A percentile compares a stretch with the other conserved stretches of the same genome.
Evolutionary conservation across 306 rosid genomes (phyloP).

Genomic region (Citrullus amarus): DNA sequence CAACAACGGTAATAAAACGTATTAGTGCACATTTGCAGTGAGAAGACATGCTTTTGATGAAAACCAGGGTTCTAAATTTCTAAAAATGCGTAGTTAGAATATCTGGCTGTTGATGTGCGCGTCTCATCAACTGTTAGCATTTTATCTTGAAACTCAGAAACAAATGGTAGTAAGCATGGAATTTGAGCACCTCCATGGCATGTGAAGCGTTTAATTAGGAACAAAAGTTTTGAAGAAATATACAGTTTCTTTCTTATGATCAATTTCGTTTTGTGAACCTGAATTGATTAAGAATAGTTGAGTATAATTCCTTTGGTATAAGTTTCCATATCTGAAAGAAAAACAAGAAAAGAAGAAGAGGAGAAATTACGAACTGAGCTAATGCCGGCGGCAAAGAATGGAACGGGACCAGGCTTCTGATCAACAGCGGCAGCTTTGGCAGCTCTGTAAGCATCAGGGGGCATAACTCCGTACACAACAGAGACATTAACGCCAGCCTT

Average conservation of each 20-base stretch:
- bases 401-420: constrained; percentile 79
- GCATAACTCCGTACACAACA: constrained; percentile 93
- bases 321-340: neutral
- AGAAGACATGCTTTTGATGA: too few species aligned
- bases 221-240: neutral
- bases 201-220: neutral
- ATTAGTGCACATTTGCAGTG: neutral
- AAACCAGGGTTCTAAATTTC: too few species aligned
- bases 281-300: too few species aligned
- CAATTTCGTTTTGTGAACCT: too few species aligned
- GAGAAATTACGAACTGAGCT: constrained; percentile 57
- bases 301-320: too few species aligned
- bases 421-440: constrained; percentile 49
- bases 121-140: neutral
- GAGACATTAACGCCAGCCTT: constrained; percentile 98
- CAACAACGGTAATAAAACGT: neutral
- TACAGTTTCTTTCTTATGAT: neutral
- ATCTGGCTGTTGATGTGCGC: too few species aligned
- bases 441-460: constrained; percentile 95
- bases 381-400: constrained; percentile 89
- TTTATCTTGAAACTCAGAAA: neutral
- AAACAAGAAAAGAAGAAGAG: neutral
- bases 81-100: too few species aligned
- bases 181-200: too few species aligned
- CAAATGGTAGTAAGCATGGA: too few species aligned